Evolutionary conservation across 1,284 basidiomycete species (phyloP).

Genomic region (Phellopilus nigrolimitatus): DNA sequence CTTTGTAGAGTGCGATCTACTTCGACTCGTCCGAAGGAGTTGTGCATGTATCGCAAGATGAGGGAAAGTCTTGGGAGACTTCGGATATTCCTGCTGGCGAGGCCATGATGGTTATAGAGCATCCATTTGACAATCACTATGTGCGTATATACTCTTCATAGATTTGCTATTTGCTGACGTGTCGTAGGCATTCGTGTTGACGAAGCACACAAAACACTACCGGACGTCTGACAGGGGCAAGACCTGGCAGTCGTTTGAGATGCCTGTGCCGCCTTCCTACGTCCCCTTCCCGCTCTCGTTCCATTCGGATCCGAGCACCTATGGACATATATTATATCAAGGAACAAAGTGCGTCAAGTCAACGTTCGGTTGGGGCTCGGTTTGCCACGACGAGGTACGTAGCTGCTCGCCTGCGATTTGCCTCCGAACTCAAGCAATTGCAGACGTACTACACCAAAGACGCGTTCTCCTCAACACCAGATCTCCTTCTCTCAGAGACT

Average conservation of each 20-base stretch:
- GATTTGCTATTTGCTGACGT: slow-evolving; percentile 18
- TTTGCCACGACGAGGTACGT: slow-evolving; percentile 67
- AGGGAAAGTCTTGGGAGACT: slow-evolving; percentile 78
- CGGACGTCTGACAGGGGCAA: slow-evolving; percentile 82
- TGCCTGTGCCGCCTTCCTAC: slow-evolving; percentile 58
- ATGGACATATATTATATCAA: slow-evolving; percentile 81
- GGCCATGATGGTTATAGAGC: slow-evolving; percentile 75
- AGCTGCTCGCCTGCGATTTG: slow-evolving; percentile 35
- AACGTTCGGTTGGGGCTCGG: slow-evolving; percentile 50
- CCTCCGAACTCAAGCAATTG: slow-evolving; percentile 26
- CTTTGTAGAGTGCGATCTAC: slow-evolving; percentile 67
- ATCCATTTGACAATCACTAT: slow-evolving; percentile 78
- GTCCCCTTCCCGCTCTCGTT: slow-evolving; percentile 71
- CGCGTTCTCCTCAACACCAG: slow-evolving; percentile 60
- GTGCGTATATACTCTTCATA: slow-evolving; percentile 39
- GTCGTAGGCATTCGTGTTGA: slow-evolving; percentile 77
- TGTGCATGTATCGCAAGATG: slow-evolving; percentile 81
- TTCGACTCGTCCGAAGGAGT: slow-evolving; percentile 70
- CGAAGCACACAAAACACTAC: slow-evolving; percentile 69
- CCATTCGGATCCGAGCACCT: slow-evolving; percentile 67
- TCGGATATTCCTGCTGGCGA: slow-evolving; percentile 61
- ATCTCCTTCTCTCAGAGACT: slow-evolving; percentile 63
- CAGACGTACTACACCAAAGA: slow-evolving; percentile 83
- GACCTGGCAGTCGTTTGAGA: slow-evolving; percentile 78
- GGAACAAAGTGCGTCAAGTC: slow-evolving; percentile 60